Conservation (phyloP, 2,329 filamentous ascomycete species). For the Akanthomyces dipterigenus region DNA sequence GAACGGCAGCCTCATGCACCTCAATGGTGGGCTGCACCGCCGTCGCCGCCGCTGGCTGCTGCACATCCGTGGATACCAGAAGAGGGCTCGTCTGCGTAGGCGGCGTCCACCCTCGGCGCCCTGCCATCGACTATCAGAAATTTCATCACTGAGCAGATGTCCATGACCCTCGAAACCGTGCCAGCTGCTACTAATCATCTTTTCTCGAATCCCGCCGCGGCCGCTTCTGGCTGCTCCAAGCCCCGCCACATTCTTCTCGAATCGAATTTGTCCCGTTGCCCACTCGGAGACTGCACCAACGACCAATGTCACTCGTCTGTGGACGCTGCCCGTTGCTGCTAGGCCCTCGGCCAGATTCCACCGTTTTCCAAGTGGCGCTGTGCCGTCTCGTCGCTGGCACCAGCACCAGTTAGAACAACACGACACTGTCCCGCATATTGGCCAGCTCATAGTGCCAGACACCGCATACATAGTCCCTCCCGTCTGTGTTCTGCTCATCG, state of each 20-base stretch:
- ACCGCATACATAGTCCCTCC: background rate
- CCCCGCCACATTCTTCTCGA: background rate
- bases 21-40: background rate
- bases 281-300: background rate
- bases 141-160: background rate
- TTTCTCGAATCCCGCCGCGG: background rate
- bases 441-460: conserved; percentile 1
- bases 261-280: background rate
- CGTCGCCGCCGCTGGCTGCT: background rate
- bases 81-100: background rate
- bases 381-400: background rate
- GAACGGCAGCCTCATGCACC: background rate
- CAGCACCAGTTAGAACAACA: background rate
- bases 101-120: background rate
- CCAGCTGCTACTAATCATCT: background rate
- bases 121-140: background rate
- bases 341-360: background rate
- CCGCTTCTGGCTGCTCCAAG: background rate
- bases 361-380: background rate
- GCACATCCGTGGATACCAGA: conserved; percentile 1
- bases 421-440: conserved; percentile 2
- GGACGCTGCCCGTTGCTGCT: conserved; percentile 1
- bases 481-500: too few relatives aligned
- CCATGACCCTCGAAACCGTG: background rate
- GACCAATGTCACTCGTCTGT: background rate